These are phyloP conservation scores for Pseudohalonectria lignicola DNA, from an alignment of 2,329 filamentous ascomycete species.

Conservation along the genomic window DNA sequence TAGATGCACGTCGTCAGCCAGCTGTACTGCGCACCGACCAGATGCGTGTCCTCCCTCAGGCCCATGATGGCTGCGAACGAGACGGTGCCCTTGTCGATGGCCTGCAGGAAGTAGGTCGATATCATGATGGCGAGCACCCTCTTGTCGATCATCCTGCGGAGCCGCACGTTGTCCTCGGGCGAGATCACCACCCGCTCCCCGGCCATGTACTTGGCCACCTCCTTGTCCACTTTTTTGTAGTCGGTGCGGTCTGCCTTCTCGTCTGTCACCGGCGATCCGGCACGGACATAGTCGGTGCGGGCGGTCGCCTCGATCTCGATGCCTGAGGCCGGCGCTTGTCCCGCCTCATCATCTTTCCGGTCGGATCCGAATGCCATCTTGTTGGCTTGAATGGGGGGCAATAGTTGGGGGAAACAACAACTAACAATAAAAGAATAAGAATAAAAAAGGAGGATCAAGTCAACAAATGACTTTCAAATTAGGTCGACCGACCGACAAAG, in stretches of 20 bases:
- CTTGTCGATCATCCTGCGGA: conserved; percentile 55
- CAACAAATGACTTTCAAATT: too few relatives aligned
- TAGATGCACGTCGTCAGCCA: conserved; percentile 70
- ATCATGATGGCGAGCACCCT: conserved; percentile 63
- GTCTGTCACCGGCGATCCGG: conserved; percentile 11
- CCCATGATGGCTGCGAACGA: conserved; percentile 56
- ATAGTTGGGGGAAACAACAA: background rate
- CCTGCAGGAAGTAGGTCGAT: conserved; percentile 61
- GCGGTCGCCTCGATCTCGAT: too few relatives aligned
- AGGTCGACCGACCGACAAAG: too few relatives aligned
- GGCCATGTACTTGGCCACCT: conserved; percentile 59
- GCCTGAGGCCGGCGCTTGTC: too few relatives aligned
- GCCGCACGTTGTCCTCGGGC: conserved; percentile 45
- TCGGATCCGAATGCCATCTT: too few relatives aligned
- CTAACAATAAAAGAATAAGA: background rate
- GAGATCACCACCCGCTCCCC: conserved; percentile 44
- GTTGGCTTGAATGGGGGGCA: background rate
- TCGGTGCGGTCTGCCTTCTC: conserved; percentile 41
- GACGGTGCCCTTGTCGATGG: conserved; percentile 57
- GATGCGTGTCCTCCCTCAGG: conserved; percentile 36
- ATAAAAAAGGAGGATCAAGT: too few relatives aligned
- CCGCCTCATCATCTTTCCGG: too few relatives aligned
- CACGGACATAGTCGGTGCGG: background rate
- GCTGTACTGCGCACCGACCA: conserved; percentile 42
- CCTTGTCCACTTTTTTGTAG: conserved; percentile 45